Conservation (phyloP, 306 rosid genomes). For the Trichosanthes truncata region DNA sequence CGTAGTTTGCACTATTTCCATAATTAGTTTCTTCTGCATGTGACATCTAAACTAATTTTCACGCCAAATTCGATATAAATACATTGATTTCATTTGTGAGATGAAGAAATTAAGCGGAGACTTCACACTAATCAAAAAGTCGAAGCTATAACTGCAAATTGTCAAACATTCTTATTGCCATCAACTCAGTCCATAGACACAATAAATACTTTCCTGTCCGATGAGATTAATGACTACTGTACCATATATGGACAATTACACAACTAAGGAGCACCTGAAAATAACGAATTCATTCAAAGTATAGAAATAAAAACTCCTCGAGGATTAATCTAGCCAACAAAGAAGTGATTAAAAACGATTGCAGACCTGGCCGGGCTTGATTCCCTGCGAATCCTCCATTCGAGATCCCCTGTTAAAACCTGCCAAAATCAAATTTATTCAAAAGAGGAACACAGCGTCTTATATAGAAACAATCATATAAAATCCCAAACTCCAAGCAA, state of each 20-base stretch:
- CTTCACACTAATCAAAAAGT: neutral
- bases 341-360: neutral
- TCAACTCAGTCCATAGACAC: neutral
- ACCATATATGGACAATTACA: neutral
- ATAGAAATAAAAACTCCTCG: neutral
- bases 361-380: conserved; percentile 16
- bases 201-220: neutral
- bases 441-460: neutral
- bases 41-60: neutral
- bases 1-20: neutral
- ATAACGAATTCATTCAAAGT: neutral
- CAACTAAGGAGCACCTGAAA: neutral
- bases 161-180: neutral
- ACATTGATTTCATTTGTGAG: neutral
- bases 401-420: neutral
- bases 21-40: neutral
- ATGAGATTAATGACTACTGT: neutral
- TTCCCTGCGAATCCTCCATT: conserved; percentile 14
- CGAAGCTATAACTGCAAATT: neutral
- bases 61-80: neutral
- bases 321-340: neutral
- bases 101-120: neutral
- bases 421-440: neutral
- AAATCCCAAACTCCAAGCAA: neutral
- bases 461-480: neutral